A percentile compares a stretch with the other conserved stretches of the same genome.
Conservation (phyloP, 306 rosid species). For the Nissolia schottii region DNA sequence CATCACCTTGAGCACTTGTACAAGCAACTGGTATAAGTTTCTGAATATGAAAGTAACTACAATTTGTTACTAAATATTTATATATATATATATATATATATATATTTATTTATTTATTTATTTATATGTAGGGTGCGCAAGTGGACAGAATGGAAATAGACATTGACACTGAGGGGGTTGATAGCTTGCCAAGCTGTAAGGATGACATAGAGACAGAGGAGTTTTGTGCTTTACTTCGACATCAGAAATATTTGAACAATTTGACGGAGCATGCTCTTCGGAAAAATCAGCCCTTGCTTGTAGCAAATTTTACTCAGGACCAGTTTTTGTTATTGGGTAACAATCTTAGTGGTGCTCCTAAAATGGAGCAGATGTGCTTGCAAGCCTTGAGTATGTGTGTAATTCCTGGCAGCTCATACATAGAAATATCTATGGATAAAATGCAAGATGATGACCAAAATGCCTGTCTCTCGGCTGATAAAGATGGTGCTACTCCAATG, state of each 20-base stretch:
- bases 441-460: slow-evolving; percentile 46
- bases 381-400: slow-evolving; percentile 67
- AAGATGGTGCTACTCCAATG: slow-evolving; percentile 34
- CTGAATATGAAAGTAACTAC: neutral
- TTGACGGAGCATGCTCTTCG: slow-evolving; percentile 84
- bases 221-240: slow-evolving; percentile 54
- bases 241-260: slow-evolving; percentile 65
- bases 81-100: slow-evolving; percentile 31
- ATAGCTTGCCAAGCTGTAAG: slow-evolving; percentile 45
- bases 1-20: neutral
- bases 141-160: slow-evolving; percentile 55
- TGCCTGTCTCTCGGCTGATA: slow-evolving; percentile 40
- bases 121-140: slow-evolving; percentile 67
- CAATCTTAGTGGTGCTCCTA: slow-evolving; percentile 50
- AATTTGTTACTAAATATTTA: neutral
- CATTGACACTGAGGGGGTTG: slow-evolving; percentile 36
- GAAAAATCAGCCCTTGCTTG: slow-evolving; percentile 73
- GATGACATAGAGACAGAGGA: slow-evolving; percentile 50
- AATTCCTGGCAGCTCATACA: slow-evolving; percentile 49
- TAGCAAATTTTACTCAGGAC: slow-evolving; percentile 64
- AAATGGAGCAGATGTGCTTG: slow-evolving; percentile 76
- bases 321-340: slow-evolving; percentile 40
- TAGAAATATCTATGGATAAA: slow-evolving; percentile 51
- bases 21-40: slow-evolving; percentile 6
- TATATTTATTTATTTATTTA: slow-evolving; percentile 17